These are phyloP conservation scores for Saccharomycopsis fibuligera DNA, from an alignment of 805 yeast species.

Conservation along the genomic window DNA sequence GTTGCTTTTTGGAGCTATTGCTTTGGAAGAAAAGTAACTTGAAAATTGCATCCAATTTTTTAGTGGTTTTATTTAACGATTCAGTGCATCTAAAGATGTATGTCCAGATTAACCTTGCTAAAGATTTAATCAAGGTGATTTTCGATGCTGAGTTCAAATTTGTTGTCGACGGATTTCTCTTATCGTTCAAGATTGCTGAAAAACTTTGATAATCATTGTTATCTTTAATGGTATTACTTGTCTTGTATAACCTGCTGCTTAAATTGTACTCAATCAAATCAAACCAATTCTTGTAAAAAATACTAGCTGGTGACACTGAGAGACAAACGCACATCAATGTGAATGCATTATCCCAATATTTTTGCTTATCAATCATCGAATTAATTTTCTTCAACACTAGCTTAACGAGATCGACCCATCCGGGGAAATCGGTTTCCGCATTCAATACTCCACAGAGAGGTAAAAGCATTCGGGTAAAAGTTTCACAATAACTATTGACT, in stretches of 20 bases:
- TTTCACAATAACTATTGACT: constrained; percentile 78
- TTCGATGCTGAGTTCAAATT: constrained; percentile 31
- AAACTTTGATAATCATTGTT: constrained; percentile 11
- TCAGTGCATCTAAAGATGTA: constrained; percentile 82
- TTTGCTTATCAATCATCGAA: constrained; percentile 28
- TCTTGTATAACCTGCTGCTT: constrained; percentile 12
- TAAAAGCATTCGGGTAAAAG: constrained; percentile 62
- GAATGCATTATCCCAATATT: constrained; percentile 62
- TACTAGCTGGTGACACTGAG: constrained; percentile 72
- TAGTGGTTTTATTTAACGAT: constrained; percentile 78
- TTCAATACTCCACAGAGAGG: constrained; percentile 83
- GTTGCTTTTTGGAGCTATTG: constrained; percentile 41
- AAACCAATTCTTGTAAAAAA: constrained; percentile 71
- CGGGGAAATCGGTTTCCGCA: constrained; percentile 94
- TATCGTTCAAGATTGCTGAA: constrained; percentile 6
- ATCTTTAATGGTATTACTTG: constrained; percentile 10
- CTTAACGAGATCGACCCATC: constrained; percentile 81
- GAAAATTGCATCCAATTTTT: constrained; percentile 63
- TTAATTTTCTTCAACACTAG: constrained; percentile 47
- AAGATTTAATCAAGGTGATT: constrained; percentile 52
- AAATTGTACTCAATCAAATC: constrained; percentile 45
- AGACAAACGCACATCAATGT: constrained; percentile 66
- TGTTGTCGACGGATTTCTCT: not conserved
- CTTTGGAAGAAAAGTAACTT: constrained; percentile 47
- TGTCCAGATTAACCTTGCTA: constrained; percentile 82